These are phyloP conservation scores for Megacollybia marginata DNA, from an alignment of 768 basidiomycete species.

Conservation along the genomic window DNA sequence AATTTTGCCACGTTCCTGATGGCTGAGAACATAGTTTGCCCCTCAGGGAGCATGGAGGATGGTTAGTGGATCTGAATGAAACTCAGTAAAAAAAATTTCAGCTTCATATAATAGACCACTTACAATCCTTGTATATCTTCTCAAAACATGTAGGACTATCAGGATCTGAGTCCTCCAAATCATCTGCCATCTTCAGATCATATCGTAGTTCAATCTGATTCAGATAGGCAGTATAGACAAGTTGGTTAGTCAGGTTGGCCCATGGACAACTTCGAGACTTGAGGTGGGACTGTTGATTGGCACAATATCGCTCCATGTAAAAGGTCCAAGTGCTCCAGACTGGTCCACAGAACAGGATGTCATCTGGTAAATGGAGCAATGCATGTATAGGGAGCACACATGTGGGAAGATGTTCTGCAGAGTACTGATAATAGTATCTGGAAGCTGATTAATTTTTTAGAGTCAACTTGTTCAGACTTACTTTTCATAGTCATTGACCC, in stretches of 20 bases:
- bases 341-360: slow-evolving; percentile 13
- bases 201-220: slow-evolving; percentile 16
- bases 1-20: too few species aligned
- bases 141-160: not conserved
- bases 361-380: slow-evolving; percentile 16
- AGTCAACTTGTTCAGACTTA: slow-evolving; percentile 8
- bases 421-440: slow-evolving; percentile 18
- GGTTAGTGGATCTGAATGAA: too few species aligned
- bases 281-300: slow-evolving; percentile 8
- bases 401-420: slow-evolving; percentile 4
- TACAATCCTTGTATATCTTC: not conserved
- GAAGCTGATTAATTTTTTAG: not conserved
- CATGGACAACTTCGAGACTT: slow-evolving; percentile 10
- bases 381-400: slow-evolving; percentile 16
- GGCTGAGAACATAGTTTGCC: too few species aligned
- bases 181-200: slow-evolving; percentile 14
- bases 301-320: slow-evolving; percentile 18
- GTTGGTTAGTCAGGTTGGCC: slow-evolving; percentile 11
- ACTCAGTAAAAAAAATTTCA: too few species aligned
- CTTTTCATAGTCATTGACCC: slow-evolving; percentile 33
- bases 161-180: not conserved
- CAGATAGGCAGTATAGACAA: slow-evolving; percentile 18
- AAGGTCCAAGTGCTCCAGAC: slow-evolving; percentile 18
- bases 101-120: too few species aligned
- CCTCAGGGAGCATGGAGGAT: too few species aligned